Evolutionary conservation across 75 land plant genomes (phyloP), one percentile per base, ranked within the genome.

Genomic region (Gnetum montanum): DNA sequence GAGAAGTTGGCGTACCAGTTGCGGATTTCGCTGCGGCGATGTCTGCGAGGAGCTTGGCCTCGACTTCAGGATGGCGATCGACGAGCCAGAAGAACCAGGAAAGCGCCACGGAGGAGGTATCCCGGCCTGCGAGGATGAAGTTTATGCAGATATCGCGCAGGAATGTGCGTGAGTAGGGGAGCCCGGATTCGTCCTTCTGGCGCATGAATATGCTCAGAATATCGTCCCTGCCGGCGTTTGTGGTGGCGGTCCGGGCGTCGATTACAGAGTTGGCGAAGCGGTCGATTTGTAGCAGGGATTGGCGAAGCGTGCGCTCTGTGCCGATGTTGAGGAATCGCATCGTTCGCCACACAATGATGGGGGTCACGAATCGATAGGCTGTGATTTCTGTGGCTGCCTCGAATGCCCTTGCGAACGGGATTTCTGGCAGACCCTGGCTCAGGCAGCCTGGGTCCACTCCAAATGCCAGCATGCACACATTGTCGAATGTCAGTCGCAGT

Each of bases 51-150:
- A 72, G 52, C 52, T 58, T 66, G 19, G 57, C 67, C 54, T 85
- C 85, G 15, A 74, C 76, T 3, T 2, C 1, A 1, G 79, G 89
- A 66, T 85, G 50, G 34, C 62, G 66, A 1, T 46, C 46, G 31
- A 85, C 33, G 30, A 80, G 52, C 72, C 74, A 84, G 68, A 84
- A 84, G 63, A 84, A 84, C 87, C 87, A 84, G 38, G 70, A 71
- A 28, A 83, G 66, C 3, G 76, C 83, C 16, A 77, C 77, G 7
- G 84, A 76, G 27, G 84, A 65, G 49, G 84, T 80, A 63, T 80
- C 88, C 23, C 88, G 77, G 4, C 88, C 84, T 1, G 88, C 88
- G 13, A 85, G 73, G 65, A 85, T 66, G 79, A 85, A 81, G 35
- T 49, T 66, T 0, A 66, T 20, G 46, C 46, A 59, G 7, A 74